Evolutionary conservation across 2,329 filamentous ascomycete species (phyloP).

Genomic region (Tolypocladium sp.): DNA sequence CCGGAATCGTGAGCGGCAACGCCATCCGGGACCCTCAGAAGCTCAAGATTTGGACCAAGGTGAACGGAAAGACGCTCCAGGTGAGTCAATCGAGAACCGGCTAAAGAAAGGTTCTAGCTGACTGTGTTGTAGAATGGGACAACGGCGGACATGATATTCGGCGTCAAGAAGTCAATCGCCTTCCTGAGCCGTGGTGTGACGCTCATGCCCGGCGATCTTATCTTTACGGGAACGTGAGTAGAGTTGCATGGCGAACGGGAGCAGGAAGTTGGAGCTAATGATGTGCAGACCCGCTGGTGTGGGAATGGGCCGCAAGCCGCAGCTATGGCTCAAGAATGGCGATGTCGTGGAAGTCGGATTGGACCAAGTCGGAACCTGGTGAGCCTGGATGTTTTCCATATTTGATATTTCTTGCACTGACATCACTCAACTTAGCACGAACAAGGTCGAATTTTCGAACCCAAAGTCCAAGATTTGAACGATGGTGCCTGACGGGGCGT

Average conservation of each 20-base stretch:
- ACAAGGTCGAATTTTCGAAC: constrained; percentile 20
- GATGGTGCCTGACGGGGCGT: neutral
- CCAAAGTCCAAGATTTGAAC: constrained; percentile 19
- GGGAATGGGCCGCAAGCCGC: constrained; percentile 58
- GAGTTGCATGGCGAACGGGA: neutral
- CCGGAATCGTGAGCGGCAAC: constrained; percentile 53
- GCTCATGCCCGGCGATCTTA: constrained; percentile 52
- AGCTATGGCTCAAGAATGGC: constrained; percentile 60
- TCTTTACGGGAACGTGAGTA: constrained; percentile 55
- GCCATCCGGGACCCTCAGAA: constrained; percentile 49
- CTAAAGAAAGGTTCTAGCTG: neutral
- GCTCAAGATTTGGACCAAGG: constrained; percentile 44
- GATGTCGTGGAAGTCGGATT: constrained; percentile 62
- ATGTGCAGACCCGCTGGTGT: constrained; percentile 53
- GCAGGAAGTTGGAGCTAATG: neutral
- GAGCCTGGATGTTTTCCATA: constrained; percentile 1
- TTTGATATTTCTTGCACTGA: neutral
- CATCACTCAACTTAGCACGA: constrained; percentile 11
- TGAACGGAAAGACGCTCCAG: constrained; percentile 52
- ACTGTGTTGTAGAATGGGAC: constrained; percentile 31
- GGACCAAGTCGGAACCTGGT: constrained; percentile 54
- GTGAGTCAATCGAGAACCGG: constrained; percentile 13
- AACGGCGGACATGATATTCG: constrained; percentile 56
- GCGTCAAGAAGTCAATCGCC: constrained; percentile 47
- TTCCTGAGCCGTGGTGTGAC: constrained; percentile 55